Percentiles rank a stretch among this genome's conserved stretches.
These are phyloP conservation scores for Samsoniella hepiali DNA, from an alignment of 2,329 filamentous ascomycete genomes.

Conservation along the genomic window DNA sequence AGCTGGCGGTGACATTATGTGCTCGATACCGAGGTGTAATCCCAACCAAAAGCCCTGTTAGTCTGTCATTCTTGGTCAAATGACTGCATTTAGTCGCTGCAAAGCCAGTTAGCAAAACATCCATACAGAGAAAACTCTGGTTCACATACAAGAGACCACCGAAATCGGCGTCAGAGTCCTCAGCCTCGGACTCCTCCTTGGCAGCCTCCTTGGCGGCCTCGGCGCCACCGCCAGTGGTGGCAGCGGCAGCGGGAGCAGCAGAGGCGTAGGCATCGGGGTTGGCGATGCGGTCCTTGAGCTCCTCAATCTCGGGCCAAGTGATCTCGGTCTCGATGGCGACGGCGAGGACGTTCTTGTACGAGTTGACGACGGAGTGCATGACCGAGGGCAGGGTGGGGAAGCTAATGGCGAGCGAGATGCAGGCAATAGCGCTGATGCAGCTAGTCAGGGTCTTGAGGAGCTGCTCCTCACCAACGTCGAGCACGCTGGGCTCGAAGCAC, in stretches of 20 bases:
- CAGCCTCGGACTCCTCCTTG: conserved; percentile 66
- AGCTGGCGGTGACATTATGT: conserved; percentile 47
- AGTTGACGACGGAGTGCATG: conserved; percentile 94
- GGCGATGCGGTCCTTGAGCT: conserved; percentile 99
- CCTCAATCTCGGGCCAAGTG: conserved; percentile 91
- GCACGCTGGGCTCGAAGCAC: conserved; percentile 77
- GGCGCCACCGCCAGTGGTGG: conserved; percentile 49
- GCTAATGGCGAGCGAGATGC: conserved; percentile 86
- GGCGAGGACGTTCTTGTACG: conserved; percentile 94
- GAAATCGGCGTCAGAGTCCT: conserved; percentile 63
- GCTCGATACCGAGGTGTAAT: conserved; percentile 41
- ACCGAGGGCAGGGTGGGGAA: conserved; percentile 96
- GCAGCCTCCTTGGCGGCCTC: conserved; percentile 60
- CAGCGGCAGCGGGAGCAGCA: conserved; percentile 67
- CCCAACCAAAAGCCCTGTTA: conserved; percentile 42
- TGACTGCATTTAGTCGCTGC: conserved; percentile 50
- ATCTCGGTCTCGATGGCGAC: conserved; percentile 87
- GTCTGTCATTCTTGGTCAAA: conserved; percentile 35
- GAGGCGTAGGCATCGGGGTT: conserved; percentile 96
- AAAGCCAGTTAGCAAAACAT: conserved; percentile 37
- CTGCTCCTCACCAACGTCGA: conserved; percentile 94
- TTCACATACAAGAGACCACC: conserved; percentile 70
- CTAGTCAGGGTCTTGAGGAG: conserved; percentile 78
- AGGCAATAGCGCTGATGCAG: conserved; percentile 83
- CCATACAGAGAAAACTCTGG: not conserved